A percentile compares a stretch with the other conserved stretches of the same genome.
Conservation (phyloP, 352 stramenopile genomes). For the Halophytophthora polymorphica region DNA sequence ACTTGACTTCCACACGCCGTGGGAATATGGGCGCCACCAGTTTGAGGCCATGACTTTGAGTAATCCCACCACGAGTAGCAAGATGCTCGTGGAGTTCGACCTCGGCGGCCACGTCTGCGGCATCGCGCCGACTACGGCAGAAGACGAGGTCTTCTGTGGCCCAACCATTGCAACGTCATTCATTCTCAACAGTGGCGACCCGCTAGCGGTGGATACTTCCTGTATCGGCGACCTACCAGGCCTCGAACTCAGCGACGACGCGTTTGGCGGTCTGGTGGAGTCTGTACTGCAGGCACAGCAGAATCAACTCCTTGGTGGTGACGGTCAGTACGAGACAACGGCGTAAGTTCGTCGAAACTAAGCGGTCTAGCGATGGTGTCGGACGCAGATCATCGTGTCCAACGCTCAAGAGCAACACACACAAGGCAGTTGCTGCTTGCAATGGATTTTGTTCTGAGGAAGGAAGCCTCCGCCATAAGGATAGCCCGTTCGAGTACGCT, state of each 20-base stretch:
- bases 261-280: constrained; percentile 18
- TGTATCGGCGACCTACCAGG: constrained; percentile 32
- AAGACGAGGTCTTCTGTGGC: constrained; percentile 29
- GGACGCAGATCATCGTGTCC: too few species aligned
- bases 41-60: constrained; percentile 11
- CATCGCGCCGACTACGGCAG: constrained; percentile 19
- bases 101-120: constrained; percentile 37
- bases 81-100: constrained; percentile 45
- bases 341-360: too few species aligned
- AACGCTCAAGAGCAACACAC: too few species aligned
- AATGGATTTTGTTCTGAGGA: too few species aligned
- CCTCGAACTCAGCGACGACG: constrained; percentile 20
- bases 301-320: constrained; percentile 4
- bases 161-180: constrained; percentile 37
- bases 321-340: too few species aligned
- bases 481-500: too few species aligned
- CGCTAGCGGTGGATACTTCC: constrained; percentile 27
- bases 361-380: too few species aligned
- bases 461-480: too few species aligned
- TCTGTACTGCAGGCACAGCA: constrained; percentile 10
- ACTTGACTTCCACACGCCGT: constrained; percentile 29
- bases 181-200: constrained; percentile 19
- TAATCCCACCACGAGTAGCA: constrained; percentile 21
- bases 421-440: too few species aligned
- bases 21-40: constrained; percentile 23